Base-by-base conservation (phyloP, 139 green algal genomes). In the Tetradesmus lagerheimii region DNA sequence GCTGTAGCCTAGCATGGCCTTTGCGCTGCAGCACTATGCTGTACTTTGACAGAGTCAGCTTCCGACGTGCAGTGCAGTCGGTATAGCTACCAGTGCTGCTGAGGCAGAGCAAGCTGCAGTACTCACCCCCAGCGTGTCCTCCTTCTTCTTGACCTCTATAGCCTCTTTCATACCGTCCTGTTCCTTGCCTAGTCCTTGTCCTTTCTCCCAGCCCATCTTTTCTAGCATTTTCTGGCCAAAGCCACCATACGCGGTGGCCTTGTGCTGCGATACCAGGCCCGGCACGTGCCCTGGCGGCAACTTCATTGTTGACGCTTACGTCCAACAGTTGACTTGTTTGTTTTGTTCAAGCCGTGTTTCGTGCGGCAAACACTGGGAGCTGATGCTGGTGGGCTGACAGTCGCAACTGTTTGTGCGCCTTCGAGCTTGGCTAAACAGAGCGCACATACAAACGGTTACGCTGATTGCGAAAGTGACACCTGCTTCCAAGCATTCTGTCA, bases 61-160 rank as follows among this genome's bases (percentile, higher is more conserved):
- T n/a, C n/a, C n/a, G 31, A 31, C 23, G 57, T 71, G 57, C 57
- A 71, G 20, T 31, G 57, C 57, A 71, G 57, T n/a, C 25, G 16
- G 20, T 5, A n/a, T 31, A n/a, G 23, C 25, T 71, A 23, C 57
- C 25, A 4, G n/a, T 71, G 57, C 57, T 31, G 2, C 23, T 23
- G 8, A 4, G 25, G 57, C 57, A 71, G 57, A n/a, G 57, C 57
- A 71, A 71, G 57, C 41, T 80, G 41, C 47, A 20, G 34, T 31
- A 34, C 95, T 89, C 74, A 98, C 95, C 89, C 97, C 97, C 0
- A 93, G 83, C 15, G 89, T 96, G 91, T 98, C 95, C 45, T 98
- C 94, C 91, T 99, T 99, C 77, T 98, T 95, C 89, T 96, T 97
- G 29, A 97, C 96, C 76, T 97, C 88, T 14, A 98, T 92, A 0